Evolutionary conservation across 2,329 filamentous ascomycete species (phyloP).

Genomic region (Plectosphaerella cucumerina): DNA sequence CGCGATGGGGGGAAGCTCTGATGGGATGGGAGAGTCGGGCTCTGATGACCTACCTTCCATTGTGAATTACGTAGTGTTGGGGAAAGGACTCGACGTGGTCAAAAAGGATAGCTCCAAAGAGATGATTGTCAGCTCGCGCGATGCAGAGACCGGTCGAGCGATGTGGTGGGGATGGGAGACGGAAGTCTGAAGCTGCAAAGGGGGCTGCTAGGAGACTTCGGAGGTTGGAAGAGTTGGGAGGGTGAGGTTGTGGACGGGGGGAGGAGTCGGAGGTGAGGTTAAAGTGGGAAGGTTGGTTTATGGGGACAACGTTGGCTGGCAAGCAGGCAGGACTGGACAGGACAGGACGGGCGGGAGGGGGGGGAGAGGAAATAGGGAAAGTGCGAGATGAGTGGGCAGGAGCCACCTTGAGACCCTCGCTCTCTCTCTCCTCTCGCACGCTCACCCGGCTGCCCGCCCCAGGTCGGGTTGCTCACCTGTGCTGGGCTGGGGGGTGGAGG

Average conservation of each 20-base stretch:
- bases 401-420: not conserved
- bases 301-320: conserved; percentile 4
- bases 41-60: conserved; percentile 15
- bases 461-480: not conserved
- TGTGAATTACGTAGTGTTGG: conserved; percentile 15
- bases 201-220: conserved; percentile 7
- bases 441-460: too few species aligned
- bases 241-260: conserved; percentile 12
- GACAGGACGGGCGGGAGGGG: not conserved
- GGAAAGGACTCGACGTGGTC: conserved; percentile 5
- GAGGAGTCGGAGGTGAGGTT: conserved; percentile 10
- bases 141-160: conserved; percentile 12
- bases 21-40: conserved; percentile 5
- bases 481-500: too few species aligned
- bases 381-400: conserved; percentile 4
- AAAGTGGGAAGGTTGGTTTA: conserved; percentile 15
- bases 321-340: not conserved
- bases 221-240: conserved; percentile 12
- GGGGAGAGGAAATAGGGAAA: conserved; percentile 2
- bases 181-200: conserved; percentile 11
- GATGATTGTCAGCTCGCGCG: conserved; percentile 12
- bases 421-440: not conserved
- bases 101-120: conserved; percentile 5
- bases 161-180: conserved; percentile 10
- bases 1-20: conserved; percentile 4